Evolutionary conservation across 768 basidiomycete species (phyloP).

Genomic region (Lactarius deliciosus): DNA sequence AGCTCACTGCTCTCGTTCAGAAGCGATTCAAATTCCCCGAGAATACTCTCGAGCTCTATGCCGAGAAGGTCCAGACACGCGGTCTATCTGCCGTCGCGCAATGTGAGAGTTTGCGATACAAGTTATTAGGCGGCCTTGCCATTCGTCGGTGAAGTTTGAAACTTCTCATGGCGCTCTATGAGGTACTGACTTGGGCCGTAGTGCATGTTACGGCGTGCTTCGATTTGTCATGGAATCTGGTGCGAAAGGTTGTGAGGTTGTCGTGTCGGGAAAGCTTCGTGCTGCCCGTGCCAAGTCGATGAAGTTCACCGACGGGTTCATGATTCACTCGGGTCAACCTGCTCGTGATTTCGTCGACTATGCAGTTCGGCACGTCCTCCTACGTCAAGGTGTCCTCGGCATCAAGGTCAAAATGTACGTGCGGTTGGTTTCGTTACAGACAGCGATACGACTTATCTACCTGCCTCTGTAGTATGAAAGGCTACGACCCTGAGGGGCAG

Average conservation of each 20-base stretch:
- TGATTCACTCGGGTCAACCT: constrained; percentile 99
- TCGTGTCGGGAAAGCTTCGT: constrained; percentile 99
- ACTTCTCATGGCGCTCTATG: not conserved
- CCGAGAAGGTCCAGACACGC: constrained; percentile 98
- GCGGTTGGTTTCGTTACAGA: not conserved
- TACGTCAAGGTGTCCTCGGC: constrained; percentile 98
- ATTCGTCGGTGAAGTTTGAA: constrained; percentile 78
- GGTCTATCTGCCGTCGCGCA: constrained; percentile 98
- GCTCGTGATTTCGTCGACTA: constrained; percentile 95
- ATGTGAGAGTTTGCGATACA: constrained; percentile 98
- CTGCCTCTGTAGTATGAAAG: constrained; percentile 78
- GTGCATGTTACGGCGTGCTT: constrained; percentile 99
- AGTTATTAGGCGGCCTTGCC: constrained; percentile 98
- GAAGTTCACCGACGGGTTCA: constrained; percentile 99
- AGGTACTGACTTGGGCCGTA: constrained; percentile 34
- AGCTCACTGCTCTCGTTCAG: constrained; percentile 96
- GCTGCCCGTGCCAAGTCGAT: constrained; percentile 99
- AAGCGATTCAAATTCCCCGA: constrained; percentile 99
- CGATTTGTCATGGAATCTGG: constrained; percentile 99
- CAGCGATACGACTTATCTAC: constrained; percentile 23
- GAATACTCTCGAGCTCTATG: constrained; percentile 97
- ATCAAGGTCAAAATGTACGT: constrained; percentile 99
- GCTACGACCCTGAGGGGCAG: constrained; percentile 88
- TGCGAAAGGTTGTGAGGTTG: constrained; percentile 99
- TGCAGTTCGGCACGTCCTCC: constrained; percentile 96